Percentiles rank a stretch among this genome's conserved stretches.
Evolutionary conservation across 176 grass and related monocot species (phyloP).

Genomic region (Cocos nucifera): DNA sequence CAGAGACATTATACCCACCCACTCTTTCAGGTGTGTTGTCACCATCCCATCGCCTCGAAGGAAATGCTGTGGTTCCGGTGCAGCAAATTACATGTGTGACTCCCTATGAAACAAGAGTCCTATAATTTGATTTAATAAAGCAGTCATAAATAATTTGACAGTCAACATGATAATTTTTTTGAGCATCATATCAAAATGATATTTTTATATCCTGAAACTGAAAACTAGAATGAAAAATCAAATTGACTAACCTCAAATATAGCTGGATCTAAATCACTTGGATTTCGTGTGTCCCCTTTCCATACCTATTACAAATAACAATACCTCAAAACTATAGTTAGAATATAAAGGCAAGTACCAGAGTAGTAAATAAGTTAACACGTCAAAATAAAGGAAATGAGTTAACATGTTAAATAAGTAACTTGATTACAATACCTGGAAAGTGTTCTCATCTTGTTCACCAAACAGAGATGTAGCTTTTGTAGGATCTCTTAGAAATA

Average conservation of each 20-base stretch:
- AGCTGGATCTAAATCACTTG: conserved; percentile 47
- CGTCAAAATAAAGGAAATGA: too few species aligned
- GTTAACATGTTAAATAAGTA: neutral
- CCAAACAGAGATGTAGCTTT: conserved; percentile 75
- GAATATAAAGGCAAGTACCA: too few species aligned
- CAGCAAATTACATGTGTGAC: conserved; percentile 91
- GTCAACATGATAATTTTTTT: too few species aligned
- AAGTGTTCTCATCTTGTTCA: conserved; percentile 45
- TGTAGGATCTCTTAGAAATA: conserved; percentile 68
- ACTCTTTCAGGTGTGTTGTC: conserved; percentile 93
- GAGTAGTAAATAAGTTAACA: too few species aligned
- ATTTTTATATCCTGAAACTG: conserved; percentile 5
- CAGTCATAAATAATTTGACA: conserved; percentile 28
- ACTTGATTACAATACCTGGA: conserved; percentile 30
- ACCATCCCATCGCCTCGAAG: conserved; percentile 92
- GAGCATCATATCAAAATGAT: too few species aligned
- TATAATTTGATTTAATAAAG: conserved; percentile 64
- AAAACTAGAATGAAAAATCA: conserved; percentile 1
- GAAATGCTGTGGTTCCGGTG: conserved; percentile 96
- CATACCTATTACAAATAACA: conserved; percentile 37
- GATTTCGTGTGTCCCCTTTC: conserved; percentile 68
- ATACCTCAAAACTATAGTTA: neutral
- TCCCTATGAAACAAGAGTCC: conserved; percentile 85
- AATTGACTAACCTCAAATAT: conserved; percentile 67
- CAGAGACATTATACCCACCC: conserved; percentile 27